These are phyloP conservation scores for Periconia sp. DNA, from an alignment of 2,329 filamentous ascomycete species.

Conservation along the genomic window DNA sequence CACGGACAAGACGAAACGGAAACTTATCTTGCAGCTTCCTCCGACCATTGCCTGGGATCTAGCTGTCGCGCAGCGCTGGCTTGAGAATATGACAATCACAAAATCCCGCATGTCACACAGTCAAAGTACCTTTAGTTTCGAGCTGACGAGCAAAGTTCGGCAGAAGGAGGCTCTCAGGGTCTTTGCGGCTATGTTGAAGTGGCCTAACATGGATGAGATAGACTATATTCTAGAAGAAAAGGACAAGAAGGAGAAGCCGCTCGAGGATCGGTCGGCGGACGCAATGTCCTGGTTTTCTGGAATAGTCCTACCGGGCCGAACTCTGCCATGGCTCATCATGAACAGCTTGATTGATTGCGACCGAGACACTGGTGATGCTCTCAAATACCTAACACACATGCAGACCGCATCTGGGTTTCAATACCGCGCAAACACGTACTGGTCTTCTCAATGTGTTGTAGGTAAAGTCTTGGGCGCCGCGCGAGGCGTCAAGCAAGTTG, in stretches of 20 bases:
- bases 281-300: constrained; percentile 80
- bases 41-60: constrained; percentile 75
- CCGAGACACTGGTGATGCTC: constrained; percentile 68
- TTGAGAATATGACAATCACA: constrained; percentile 72
- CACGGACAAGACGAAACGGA: constrained; percentile 67
- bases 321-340: constrained; percentile 78
- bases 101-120: constrained; percentile 57
- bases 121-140: constrained; percentile 61
- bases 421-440: constrained; percentile 79
- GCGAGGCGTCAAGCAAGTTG: constrained; percentile 72
- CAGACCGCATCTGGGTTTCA: constrained; percentile 76
- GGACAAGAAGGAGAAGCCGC: constrained; percentile 53
- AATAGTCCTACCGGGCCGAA: constrained; percentile 71
- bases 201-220: constrained; percentile 73
- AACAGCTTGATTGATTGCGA: constrained; percentile 79
- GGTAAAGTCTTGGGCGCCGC: constrained; percentile 73
- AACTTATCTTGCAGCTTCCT: constrained; percentile 68
- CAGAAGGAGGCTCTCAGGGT: constrained; percentile 72
- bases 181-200: constrained; percentile 76
- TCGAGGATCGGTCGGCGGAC: constrained; percentile 70
- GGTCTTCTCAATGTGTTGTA: constrained; percentile 73
- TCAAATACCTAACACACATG: constrained; percentile 71
- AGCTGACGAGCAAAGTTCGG: constrained; percentile 68
- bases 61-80: constrained; percentile 75
- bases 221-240: constrained; percentile 67